These are phyloP conservation scores for Cercospora sp. DNA, from an alignment of 2,329 filamentous ascomycete genomes.

Conservation along the genomic window DNA sequence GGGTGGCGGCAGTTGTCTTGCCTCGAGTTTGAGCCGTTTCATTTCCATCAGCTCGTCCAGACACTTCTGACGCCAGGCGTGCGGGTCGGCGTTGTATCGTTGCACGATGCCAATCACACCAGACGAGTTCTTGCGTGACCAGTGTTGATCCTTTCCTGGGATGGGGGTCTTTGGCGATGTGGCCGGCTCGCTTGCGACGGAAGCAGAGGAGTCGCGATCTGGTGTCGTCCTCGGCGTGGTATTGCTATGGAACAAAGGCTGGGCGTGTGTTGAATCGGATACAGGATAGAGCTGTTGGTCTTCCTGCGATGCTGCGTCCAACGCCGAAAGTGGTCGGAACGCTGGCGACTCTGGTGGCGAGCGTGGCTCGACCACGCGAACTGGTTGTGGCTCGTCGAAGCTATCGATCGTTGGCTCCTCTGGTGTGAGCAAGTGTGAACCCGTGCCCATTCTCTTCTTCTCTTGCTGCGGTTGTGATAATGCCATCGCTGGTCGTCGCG, in stretches of 20 bases:
- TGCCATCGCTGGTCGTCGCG: constrained; percentile 20
- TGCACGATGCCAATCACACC: constrained; percentile 7
- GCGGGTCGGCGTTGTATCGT: constrained; percentile 9
- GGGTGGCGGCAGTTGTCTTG: constrained; percentile 21
- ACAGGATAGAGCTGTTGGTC: constrained; percentile 28
- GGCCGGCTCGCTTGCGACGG: not conserved
- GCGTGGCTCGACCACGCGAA: constrained; percentile 15
- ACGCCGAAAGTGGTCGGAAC: constrained; percentile 20
- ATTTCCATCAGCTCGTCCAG: constrained; percentile 20
- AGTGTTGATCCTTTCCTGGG: not conserved
- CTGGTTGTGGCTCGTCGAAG: constrained; percentile 19
- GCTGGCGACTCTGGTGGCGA: constrained; percentile 29
- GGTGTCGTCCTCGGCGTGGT: constrained; percentile 10
- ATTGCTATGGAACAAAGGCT: constrained; percentile 18
- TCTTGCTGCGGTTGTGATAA: constrained; percentile 20
- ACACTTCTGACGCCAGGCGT: constrained; percentile 23
- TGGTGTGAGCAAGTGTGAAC: constrained; percentile 27
- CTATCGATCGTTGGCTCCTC: constrained; percentile 27
- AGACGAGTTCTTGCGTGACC: not conserved
- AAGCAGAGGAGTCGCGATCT: not conserved
- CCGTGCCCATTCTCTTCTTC: constrained; percentile 19
- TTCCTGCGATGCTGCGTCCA: constrained; percentile 16
- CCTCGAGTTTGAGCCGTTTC: constrained; percentile 5
- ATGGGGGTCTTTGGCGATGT: not conserved
- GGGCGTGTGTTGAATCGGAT: constrained; percentile 7